phyloP scores from a whole-genome alignment of 2,329 filamentous ascomycete genomes.

The Hypocreales sp. region DNA sequence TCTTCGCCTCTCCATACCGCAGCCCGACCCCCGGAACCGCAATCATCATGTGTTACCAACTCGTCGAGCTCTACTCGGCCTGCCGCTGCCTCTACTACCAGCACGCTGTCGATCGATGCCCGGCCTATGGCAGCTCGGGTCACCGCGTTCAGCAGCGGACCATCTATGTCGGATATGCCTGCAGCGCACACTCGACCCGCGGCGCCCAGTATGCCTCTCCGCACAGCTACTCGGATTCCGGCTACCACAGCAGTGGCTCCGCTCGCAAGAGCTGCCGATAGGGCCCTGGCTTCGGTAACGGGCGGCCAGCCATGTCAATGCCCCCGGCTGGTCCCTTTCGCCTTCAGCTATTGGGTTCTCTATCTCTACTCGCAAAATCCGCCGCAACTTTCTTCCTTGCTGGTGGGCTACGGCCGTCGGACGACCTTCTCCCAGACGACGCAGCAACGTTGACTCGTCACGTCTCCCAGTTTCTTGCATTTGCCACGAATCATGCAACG shows the following conservation, averaged over 20 bases:
- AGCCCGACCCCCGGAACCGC: no score
- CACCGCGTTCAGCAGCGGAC: constrained; percentile 60
- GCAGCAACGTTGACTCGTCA: no score
- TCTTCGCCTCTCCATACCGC: no score
- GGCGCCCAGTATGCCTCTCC: constrained; percentile 22
- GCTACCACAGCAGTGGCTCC: constrained; percentile 35
- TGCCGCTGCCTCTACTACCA: constrained; percentile 82
- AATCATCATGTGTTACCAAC: constrained; percentile 72
- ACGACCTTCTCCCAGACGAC: no score
- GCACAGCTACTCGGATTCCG: constrained; percentile 36
- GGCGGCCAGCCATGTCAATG: constrained; percentile 25
- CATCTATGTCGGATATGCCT: constrained; percentile 73
- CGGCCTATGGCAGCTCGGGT: constrained; percentile 55
- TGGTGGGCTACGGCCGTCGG: no score
- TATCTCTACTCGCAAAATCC: constrained; percentile 33
- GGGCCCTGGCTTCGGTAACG: constrained; percentile 35
- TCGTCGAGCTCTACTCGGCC: constrained; percentile 73
- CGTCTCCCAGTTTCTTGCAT: no score
- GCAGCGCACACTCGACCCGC: constrained; percentile 23
- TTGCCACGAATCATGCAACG: no score
- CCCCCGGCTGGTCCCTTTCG: constrained; percentile 25
- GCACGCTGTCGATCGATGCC: constrained; percentile 73
- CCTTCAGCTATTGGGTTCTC: constrained; percentile 27
- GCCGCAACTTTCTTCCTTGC: constrained; percentile 34
- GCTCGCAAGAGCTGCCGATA: constrained; percentile 30